Conservation (phyloP, 129 eudicot genomes). For the Glebionis coronaria region DNA sequence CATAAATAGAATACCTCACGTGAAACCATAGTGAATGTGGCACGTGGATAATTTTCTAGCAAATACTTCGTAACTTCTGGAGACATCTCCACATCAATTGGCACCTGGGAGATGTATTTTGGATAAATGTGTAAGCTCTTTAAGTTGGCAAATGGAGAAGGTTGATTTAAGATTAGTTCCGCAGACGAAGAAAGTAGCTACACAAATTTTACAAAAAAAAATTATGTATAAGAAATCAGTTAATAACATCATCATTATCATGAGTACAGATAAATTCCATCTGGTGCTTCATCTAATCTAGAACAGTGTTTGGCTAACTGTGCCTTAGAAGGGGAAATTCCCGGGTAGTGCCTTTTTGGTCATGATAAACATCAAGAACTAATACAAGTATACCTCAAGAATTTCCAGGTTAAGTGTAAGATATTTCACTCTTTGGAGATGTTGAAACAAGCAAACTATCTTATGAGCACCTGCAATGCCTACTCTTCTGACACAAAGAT, state of each 20-base stretch:
- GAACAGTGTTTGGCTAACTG: too few relatives aligned
- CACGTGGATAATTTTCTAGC: constrained; percentile 11
- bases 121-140: neutral
- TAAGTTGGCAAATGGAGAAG: constrained; percentile 19
- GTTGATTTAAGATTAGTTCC: constrained; percentile 13
- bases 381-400: too few relatives aligned
- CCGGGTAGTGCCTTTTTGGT: too few relatives aligned
- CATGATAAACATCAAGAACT: too few relatives aligned
- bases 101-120: neutral
- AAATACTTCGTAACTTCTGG: constrained; percentile 11
- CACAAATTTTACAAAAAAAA: neutral
- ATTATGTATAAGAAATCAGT: neutral
- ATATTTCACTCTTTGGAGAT: constrained; percentile 6
- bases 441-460: neutral
- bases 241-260: neutral
- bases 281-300: too few relatives aligned
- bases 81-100: neutral
- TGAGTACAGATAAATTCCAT: neutral
- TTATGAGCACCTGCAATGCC: too few relatives aligned
- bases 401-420: constrained; percentile 12
- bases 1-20: too few relatives aligned
- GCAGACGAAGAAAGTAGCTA: neutral
- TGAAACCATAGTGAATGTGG: too few relatives aligned
- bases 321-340: too few relatives aligned
- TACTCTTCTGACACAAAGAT: neutral